Evolutionary conservation across 768 basidiomycete species (phyloP).

Genomic region (Suillus alpinus): DNA sequence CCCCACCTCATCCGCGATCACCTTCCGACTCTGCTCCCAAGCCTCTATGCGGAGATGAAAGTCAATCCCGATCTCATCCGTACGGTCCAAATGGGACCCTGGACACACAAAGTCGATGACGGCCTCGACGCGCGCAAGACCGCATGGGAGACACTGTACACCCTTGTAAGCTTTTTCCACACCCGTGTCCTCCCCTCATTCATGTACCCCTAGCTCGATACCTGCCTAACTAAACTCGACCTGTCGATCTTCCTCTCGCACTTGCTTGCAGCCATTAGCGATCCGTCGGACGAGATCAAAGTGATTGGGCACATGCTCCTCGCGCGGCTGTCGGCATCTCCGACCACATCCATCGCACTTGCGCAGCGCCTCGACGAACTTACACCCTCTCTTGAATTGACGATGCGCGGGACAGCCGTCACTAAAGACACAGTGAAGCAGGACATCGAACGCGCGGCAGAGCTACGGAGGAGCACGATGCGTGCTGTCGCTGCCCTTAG

Average conservation of each 20-base stretch:
- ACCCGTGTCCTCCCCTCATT: not conserved
- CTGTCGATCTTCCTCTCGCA: constrained; percentile 79
- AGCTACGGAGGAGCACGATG: constrained; percentile 87
- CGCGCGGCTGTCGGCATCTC: constrained; percentile 83
- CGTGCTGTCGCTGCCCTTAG: constrained; percentile 85
- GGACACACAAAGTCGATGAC: constrained; percentile 96
- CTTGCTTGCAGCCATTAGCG: constrained; percentile 79
- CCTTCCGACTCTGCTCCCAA: constrained; percentile 69
- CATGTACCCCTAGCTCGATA: constrained; percentile 64
- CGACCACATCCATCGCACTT: constrained; percentile 72
- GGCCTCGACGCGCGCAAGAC: constrained; percentile 96
- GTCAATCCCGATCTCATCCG: constrained; percentile 79
- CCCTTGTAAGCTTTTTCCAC: constrained; percentile 59
- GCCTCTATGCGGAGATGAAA: constrained; percentile 81
- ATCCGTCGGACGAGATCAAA: constrained; percentile 96
- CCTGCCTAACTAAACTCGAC: constrained; percentile 85
- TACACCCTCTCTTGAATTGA: constrained; percentile 79
- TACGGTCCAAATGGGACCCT: constrained; percentile 95
- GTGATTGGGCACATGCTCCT: constrained; percentile 95
- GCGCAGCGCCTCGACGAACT: constrained; percentile 79
- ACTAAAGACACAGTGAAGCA: constrained; percentile 97
- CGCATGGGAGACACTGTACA: constrained; percentile 97
- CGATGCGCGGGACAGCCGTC: constrained; percentile 84
- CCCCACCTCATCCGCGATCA: constrained; percentile 90
- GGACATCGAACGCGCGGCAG: constrained; percentile 82